Conservation (phyloP, 345 rosid species). For the Syzygium jambos region DNA sequence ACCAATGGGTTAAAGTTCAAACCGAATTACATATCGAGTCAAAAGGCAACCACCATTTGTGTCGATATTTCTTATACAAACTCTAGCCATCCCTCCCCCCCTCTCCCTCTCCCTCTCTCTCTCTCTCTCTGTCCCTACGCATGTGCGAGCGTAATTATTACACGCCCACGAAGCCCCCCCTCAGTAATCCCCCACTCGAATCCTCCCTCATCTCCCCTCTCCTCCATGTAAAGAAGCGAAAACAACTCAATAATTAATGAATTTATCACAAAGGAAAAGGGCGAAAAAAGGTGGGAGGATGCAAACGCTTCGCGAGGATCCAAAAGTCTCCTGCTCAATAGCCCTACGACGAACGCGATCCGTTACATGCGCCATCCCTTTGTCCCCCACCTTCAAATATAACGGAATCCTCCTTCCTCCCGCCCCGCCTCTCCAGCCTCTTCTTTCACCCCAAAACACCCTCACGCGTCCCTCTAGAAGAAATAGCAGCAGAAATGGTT, state of each 20-base stretch:
- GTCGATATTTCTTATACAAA: neutral
- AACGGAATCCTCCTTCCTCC: conserved; percentile 22
- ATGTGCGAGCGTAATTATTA: conserved; percentile 63
- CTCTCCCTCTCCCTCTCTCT: no score
- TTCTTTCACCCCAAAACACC: conserved; percentile 14
- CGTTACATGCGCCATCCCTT: conserved; percentile 31
- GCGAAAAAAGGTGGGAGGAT: neutral
- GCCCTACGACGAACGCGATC: conserved; percentile 68
- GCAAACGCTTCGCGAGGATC: neutral
- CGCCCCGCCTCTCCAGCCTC: neutral
- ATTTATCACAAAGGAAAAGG: conserved; percentile 1
- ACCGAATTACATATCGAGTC: no score
- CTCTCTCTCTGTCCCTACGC: neutral
- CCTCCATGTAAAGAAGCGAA: neutral
- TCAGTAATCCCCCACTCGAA: conserved; percentile 4
- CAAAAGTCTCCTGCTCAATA: conserved; percentile 19
- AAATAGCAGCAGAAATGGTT: no score
- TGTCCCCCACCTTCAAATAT: conserved; percentile 22
- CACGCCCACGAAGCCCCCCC: conserved; percentile 20
- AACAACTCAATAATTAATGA: conserved; percentile 9
- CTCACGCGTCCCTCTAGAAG: neutral
- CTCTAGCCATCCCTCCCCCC: neutral
- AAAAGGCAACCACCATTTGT: no score
- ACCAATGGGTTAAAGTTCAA: no score
- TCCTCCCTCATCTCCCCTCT: conserved; percentile 1